Evolutionary conservation across 2,329 filamentous ascomycete species (phyloP).

Genomic region (Coniochaeta sp.): DNA sequence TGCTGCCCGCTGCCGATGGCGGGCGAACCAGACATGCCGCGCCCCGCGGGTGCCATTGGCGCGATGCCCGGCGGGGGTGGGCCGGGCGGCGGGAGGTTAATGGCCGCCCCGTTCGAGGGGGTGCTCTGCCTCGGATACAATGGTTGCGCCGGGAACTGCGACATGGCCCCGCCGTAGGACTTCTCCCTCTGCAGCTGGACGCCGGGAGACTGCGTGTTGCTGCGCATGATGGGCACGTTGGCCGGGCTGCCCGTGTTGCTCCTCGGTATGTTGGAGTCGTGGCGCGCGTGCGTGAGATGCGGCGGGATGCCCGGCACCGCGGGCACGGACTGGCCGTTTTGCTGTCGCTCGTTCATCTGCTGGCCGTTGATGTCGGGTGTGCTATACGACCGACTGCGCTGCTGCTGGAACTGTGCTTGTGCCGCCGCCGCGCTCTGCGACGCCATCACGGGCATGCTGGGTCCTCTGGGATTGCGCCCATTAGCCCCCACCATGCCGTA

Average conservation of each 20-base stretch:
- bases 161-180: slow-evolving; percentile 40
- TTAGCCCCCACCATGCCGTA: slow-evolving; percentile 46
- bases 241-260: slow-evolving; percentile 78
- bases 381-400: slow-evolving; percentile 82
- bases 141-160: slow-evolving; percentile 49
- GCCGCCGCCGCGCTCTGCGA: slow-evolving; percentile 41
- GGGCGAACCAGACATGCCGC: slow-evolving; percentile 25
- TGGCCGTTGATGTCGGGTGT: slow-evolving; percentile 81
- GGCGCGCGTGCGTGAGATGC: slow-evolving; percentile 47
- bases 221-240: slow-evolving; percentile 58
- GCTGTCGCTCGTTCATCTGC: slow-evolving; percentile 48
- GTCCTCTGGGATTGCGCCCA: slow-evolving; percentile 63
- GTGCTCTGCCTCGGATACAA: slow-evolving; percentile 41
- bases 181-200: slow-evolving; percentile 47
- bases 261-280: slow-evolving; percentile 61
- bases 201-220: slow-evolving; percentile 65
- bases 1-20: slow-evolving; percentile 34
- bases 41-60: slow-evolving; percentile 25
- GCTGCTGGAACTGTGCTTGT: slow-evolving; percentile 43
- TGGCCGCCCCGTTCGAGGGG: slow-evolving; percentile 15
- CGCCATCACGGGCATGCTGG: slow-evolving; percentile 67
- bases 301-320: slow-evolving; percentile 70
- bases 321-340: slow-evolving; percentile 46
- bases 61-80: slow-evolving; percentile 21
- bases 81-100: slow-evolving; percentile 21